Evolutionary conservation across 192 early-diverging fungal genomes (phyloP).

Genomic region (Podochytrium sp.): DNA sequence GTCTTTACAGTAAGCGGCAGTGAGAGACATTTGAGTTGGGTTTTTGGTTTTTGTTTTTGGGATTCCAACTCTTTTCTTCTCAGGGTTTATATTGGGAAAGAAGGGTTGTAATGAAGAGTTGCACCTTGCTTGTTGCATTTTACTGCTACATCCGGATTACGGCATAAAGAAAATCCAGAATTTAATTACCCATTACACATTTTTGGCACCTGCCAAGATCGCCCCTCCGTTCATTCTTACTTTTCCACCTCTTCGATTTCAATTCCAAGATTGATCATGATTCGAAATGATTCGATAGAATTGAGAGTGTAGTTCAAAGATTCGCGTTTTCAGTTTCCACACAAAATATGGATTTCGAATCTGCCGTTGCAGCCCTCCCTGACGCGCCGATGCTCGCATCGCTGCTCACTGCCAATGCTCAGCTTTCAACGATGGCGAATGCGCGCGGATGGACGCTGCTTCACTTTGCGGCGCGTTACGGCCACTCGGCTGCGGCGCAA

Average conservation of each 20-base stretch:
- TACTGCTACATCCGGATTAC: no score
- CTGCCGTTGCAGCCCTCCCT: neutral
- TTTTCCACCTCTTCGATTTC: neutral
- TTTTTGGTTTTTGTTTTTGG: no score
- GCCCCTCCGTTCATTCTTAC: neutral
- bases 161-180: no score
- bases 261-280: neutral
- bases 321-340: no score
- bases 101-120: no score
- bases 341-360: neutral
- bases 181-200: no score
- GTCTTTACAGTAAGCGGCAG: no score
- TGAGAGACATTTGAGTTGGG: no score
- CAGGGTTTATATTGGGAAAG: no score
- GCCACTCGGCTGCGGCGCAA: neutral
- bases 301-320: no score
- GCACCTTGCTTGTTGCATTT: no score
- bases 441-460: constrained; percentile 21
- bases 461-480: constrained; percentile 26
- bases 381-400: neutral
- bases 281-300: neutral
- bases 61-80: no score
- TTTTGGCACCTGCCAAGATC: neutral
- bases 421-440: neutral
- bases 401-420: neutral